Evolutionary conservation across 2,329 filamentous ascomycete species (phyloP).

Genomic region (Pseudogymnoascus sp.): DNA sequence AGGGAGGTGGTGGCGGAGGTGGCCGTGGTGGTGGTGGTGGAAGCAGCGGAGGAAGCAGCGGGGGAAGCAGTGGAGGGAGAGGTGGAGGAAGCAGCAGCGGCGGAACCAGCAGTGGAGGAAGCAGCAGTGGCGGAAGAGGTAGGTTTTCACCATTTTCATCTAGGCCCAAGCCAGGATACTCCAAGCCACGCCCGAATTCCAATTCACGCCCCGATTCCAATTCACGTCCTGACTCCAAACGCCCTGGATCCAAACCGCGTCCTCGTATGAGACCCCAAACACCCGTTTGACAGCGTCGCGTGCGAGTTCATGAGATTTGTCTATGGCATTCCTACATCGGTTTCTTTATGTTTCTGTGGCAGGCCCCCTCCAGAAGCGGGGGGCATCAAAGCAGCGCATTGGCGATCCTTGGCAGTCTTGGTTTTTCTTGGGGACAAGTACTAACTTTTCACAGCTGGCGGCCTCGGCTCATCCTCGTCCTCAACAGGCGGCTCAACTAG

Average conservation of each 20-base stretch:
- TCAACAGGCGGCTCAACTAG: slow-evolving; percentile 43
- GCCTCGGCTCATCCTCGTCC: slow-evolving; percentile 22
- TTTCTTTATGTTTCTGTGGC: background rate
- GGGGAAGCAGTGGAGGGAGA: background rate
- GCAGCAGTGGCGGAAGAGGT: background rate
- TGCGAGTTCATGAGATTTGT: background rate
- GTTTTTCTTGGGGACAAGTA: background rate
- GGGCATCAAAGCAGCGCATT: background rate
- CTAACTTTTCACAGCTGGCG: background rate
- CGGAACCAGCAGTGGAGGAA: background rate
- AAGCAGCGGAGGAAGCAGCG: slow-evolving; percentile 7
- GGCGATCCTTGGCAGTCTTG: background rate
- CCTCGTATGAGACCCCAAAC: slow-evolving; percentile 9
- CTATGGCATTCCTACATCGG: background rate
- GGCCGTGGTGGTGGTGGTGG: slow-evolving; percentile 38
- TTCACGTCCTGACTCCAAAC: slow-evolving; percentile 7
- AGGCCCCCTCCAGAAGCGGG: background rate
- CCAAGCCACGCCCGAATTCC: background rate
- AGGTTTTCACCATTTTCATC: slow-evolving; percentile 9
- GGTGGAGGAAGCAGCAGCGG: background rate
- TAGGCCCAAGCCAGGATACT: background rate
- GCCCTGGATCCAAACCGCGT: slow-evolving; percentile 10
- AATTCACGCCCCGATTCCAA: background rate
- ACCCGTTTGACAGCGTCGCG: slow-evolving; percentile 6
- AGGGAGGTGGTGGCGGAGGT: slow-evolving; percentile 50